Percentiles rank a stretch among this genome's conserved stretches.
Evolutionary conservation across 202 grass and related monocot genomes (phyloP).

Genomic region (Cymbopogon flexuosus): DNA sequence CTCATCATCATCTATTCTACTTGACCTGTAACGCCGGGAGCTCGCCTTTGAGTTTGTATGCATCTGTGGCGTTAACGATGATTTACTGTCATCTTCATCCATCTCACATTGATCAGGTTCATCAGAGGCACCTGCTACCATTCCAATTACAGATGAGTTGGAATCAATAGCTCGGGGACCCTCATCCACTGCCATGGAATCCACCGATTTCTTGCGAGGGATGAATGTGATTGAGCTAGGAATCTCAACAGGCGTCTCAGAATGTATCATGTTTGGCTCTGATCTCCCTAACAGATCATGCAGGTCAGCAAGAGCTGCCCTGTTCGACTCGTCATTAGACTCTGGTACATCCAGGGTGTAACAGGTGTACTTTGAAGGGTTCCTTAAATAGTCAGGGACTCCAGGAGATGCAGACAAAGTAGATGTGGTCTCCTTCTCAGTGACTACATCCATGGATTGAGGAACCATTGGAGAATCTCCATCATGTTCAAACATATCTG

Average conservation of each 20-base stretch:
- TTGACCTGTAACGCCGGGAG: slow-evolving; percentile 43
- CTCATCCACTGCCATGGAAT: slow-evolving; percentile 69
- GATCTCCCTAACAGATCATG: slow-evolving; percentile 53
- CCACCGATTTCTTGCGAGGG: slow-evolving; percentile 61
- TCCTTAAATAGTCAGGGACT: slow-evolving; percentile 74
- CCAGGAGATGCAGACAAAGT: slow-evolving; percentile 25
- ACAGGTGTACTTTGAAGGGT: slow-evolving; percentile 83
- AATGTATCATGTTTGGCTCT: slow-evolving; percentile 29
- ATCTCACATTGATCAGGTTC: slow-evolving; percentile 62
- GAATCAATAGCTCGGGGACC: slow-evolving; percentile 25
- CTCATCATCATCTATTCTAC: slow-evolving; percentile 34
- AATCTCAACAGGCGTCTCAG: slow-evolving; percentile 48
- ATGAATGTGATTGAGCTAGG: slow-evolving; percentile 67
- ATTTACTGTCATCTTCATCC: slow-evolving; percentile 60
- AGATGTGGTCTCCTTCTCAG: slow-evolving; percentile 19
- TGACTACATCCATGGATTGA: slow-evolving; percentile 38
- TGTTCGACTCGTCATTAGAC: slow-evolving; percentile 58
- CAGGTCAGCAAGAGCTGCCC: slow-evolving; percentile 64
- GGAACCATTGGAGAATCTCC: slow-evolving; percentile 53
- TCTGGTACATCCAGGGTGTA: slow-evolving; percentile 61
- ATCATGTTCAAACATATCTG: slow-evolving; percentile 41
- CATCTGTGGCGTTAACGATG: not conserved
- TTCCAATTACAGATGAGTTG: slow-evolving; percentile 36
- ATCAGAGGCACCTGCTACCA: slow-evolving; percentile 43
- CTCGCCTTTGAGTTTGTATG: slow-evolving; percentile 31